Base-by-base conservation (phyloP, 306 rosid genomes). In the Cucumis hystrix region DNA sequence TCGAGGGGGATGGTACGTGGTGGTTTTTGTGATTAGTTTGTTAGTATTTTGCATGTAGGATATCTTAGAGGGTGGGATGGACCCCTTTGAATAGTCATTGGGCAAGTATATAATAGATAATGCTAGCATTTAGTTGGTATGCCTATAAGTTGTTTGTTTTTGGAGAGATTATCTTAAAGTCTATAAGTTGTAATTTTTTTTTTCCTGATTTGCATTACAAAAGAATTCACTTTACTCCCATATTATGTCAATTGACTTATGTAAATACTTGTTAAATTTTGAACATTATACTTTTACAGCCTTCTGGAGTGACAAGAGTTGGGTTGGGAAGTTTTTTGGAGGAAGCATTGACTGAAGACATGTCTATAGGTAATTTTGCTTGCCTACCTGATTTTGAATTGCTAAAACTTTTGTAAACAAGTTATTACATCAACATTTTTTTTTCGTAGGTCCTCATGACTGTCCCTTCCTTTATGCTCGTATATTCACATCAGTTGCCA, bases 391-490 rank as follows among this genome's bases (percentile, higher is more conserved):
- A 37, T 18, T 35, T 16, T 43, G 62, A 40, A 39, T 10, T 49
- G 45, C 58, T 37, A 62, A 56, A 41, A n/a, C 14, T 45, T 15
- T 17, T 41, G 56, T 11, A 43, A 56, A 28, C 54, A 75, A 33
- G 78, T 80, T 76, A 43, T 78, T 49, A 72, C 79, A 66, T 30
- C n/a, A 84, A 72, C 78, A 60, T 43, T n/a, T 54, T 69, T 69
- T 59, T 83, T 82, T 62, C 80, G 60, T 91, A 94, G 98, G 86
- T 80, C 91, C 91, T 80, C 88, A 83, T 81, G 91, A 88, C 74
- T 83, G 78, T 81, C 98, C 98, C 59, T 89, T 94, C 82, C 92
- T 94, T 60, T 87, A 85, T 92, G 92, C 98, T 72, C 98, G 98
- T 49, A 79, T 92, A 57, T 90, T 94, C 47, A 80, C 91, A 20